Conservation (phyloP, 2,329 filamentous ascomycete genomes). For the Penicillium concentricum region DNA sequence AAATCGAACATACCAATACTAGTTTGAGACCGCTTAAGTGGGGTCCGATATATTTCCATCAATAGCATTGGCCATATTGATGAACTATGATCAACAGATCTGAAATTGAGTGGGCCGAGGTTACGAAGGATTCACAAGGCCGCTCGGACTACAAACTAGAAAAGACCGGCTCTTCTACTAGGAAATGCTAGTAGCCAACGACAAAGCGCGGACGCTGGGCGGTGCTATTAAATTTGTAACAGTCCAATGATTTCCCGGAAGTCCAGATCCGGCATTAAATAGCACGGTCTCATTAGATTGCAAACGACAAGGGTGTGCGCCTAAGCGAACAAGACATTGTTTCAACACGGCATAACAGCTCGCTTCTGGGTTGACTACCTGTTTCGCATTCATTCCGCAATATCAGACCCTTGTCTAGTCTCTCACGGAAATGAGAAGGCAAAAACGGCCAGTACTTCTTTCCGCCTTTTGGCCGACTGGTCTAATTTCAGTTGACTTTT, state of each 20-base stretch:
- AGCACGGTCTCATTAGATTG: constrained; percentile 1
- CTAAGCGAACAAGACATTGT: constrained; percentile 2
- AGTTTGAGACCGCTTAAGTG: not conserved
- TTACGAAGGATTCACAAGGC: not conserved
- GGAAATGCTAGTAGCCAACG: not conserved
- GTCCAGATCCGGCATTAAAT: not conserved
- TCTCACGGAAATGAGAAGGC: not conserved
- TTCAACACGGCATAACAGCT: not conserved
- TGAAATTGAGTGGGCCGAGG: too few relatives aligned
- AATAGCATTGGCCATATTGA: not conserved
- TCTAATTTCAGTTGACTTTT: not conserved
- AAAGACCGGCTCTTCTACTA: not conserved
- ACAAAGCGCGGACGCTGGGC: not conserved
- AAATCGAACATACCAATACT: not conserved
- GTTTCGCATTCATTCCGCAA: constrained; percentile 8
- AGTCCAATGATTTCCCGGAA: not conserved
- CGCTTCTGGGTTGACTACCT: not conserved
- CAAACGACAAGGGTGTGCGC: constrained; percentile 7
- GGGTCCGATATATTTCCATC: not conserved
- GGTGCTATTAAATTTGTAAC: not conserved
- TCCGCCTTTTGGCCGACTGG: not conserved
- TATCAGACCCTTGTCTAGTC: constrained; percentile 9
- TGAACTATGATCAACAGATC: too few relatives aligned
- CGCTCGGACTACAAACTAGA: not conserved
- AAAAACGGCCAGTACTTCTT: constrained; percentile 3